Conservation (phyloP, 129 eudicot species). For the Calendula officinalis region DNA sequence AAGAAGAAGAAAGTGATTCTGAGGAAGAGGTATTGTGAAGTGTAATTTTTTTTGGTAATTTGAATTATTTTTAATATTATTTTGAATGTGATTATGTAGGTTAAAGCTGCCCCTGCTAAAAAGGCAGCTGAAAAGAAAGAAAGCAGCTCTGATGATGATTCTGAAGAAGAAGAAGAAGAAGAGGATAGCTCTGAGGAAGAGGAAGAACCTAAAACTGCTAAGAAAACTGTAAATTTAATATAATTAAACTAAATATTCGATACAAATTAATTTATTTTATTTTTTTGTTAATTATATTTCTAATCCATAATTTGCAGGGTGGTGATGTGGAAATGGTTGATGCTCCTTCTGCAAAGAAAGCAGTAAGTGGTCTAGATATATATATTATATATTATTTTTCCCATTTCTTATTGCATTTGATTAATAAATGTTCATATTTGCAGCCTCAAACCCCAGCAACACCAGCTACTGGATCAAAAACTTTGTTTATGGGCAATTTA, state of each 20-base stretch:
- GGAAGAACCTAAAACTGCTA: constrained; percentile 45
- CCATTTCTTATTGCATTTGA: neutral
- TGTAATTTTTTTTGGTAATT: neutral
- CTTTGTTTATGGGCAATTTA: constrained; percentile 68
- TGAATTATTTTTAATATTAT: neutral
- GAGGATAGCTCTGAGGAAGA: constrained; percentile 50
- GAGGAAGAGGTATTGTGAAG: constrained; percentile 31
- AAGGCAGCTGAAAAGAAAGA: constrained; percentile 28
- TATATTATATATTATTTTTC: neutral
- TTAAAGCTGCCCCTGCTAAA: constrained; percentile 28
- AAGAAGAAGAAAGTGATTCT: constrained; percentile 47
- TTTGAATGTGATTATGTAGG: constrained; percentile 12
- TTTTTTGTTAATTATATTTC: neutral
- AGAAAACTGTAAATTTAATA: constrained; percentile 36
- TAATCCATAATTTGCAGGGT: constrained; percentile 27
- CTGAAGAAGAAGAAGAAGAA: constrained; percentile 32
- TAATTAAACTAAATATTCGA: no score
- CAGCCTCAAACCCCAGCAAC: constrained; percentile 57
- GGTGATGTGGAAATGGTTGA: constrained; percentile 66
- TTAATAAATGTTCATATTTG: constrained; percentile 10
- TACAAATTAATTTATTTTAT: neutral
- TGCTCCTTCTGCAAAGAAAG: constrained; percentile 43
- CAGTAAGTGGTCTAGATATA: constrained; percentile 31
- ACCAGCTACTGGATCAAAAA: constrained; percentile 54
- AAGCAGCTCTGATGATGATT: constrained; percentile 31